Conservation (phyloP, 2,329 filamentous ascomycete genomes). For the Rachicladosporium sp. region DNA sequence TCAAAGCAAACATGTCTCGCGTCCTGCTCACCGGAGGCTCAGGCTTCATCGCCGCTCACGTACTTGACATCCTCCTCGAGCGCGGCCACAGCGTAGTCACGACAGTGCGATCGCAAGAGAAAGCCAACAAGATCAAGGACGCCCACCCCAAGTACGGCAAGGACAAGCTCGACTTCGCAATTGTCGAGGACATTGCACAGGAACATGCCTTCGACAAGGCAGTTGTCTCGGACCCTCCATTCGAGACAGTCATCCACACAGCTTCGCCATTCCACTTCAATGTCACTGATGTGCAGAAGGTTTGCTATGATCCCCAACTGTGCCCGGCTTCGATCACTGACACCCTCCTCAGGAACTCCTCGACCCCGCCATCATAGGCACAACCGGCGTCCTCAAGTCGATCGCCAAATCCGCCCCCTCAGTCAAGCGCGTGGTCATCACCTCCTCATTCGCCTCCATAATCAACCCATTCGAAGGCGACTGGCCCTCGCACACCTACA, state of each 20-base stretch:
- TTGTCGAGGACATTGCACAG: slow-evolving; percentile 62
- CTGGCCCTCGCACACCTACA: slow-evolving; percentile 38
- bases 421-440: slow-evolving; percentile 63
- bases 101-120: slow-evolving; percentile 49
- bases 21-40: slow-evolving; percentile 38
- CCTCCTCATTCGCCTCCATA: slow-evolving; percentile 57
- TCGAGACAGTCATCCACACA: slow-evolving; percentile 64
- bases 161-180: slow-evolving; percentile 48
- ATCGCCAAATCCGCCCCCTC: slow-evolving; percentile 48
- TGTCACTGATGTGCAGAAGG: slow-evolving; percentile 58
- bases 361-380: slow-evolving; percentile 51
- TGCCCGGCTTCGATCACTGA: not conserved
- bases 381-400: slow-evolving; percentile 48
- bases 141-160: slow-evolving; percentile 40
- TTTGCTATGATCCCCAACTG: not conserved
- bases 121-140: slow-evolving; percentile 48
- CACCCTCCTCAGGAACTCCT: slow-evolving; percentile 31
- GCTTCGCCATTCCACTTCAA: slow-evolving; percentile 64
- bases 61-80: slow-evolving; percentile 47
- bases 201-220: slow-evolving; percentile 54
- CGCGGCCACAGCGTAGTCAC: slow-evolving; percentile 48
- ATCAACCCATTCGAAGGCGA: slow-evolving; percentile 42
- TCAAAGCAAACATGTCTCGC: slow-evolving; percentile 13
- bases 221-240: slow-evolving; percentile 49
- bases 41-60: slow-evolving; percentile 55